Evolutionary conservation across 192 early-diverging fungal species (phyloP).

Genomic region (Funneliformis geosporum): DNA sequence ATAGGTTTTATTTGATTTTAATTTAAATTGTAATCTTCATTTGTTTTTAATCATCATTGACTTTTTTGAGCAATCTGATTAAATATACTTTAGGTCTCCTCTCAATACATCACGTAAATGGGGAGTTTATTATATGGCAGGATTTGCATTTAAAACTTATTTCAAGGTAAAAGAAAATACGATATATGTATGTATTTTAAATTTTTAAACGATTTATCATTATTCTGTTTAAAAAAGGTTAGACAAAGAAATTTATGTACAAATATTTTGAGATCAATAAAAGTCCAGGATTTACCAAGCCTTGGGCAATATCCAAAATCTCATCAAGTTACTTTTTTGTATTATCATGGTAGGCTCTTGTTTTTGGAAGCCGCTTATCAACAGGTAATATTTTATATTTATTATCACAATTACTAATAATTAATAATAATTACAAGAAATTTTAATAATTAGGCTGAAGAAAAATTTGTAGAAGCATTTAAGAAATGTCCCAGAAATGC

Average conservation of each 20-base stretch:
- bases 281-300: slow-evolving; percentile 68
- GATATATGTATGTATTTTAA: not conserved
- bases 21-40: not conserved
- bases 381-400: slow-evolving; percentile 45
- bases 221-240: slow-evolving; percentile 48
- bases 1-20: slow-evolving; percentile 54
- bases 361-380: slow-evolving; percentile 85
- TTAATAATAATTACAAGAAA: not conserved
- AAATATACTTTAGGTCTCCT: slow-evolving; percentile 34
- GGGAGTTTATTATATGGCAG: slow-evolving; percentile 90
- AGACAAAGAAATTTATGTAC: slow-evolving; percentile 79
- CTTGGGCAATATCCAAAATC: slow-evolving; percentile 78
- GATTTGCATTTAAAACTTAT: slow-evolving; percentile 85
- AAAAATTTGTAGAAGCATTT: slow-evolving; percentile 53
- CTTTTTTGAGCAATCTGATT: not conserved
- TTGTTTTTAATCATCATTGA: slow-evolving; percentile 14
- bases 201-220: not conserved
- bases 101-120: slow-evolving; percentile 75
- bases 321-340: slow-evolving; percentile 84
- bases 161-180: slow-evolving; percentile 65
- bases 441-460: slow-evolving; percentile 48
- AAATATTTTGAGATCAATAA: slow-evolving; percentile 77
- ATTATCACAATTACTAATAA: not conserved
- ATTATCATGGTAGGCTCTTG: slow-evolving; percentile 82
- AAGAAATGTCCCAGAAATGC: slow-evolving; percentile 41